Conservation (phyloP, 1,139 yeast species). For the Zygoascus sp. region DNA sequence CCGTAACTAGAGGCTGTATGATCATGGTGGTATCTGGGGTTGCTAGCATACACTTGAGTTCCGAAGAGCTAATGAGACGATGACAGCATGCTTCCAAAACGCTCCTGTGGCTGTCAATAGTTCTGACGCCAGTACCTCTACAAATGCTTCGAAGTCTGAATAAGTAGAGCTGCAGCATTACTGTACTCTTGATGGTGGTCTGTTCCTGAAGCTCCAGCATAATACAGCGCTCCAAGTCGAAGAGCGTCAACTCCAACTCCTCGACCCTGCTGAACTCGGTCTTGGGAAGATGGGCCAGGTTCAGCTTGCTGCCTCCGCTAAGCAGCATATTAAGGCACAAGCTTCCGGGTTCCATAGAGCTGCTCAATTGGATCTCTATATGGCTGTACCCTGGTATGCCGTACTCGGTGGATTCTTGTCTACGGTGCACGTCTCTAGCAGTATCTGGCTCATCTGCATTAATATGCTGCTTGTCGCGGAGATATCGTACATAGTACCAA, state of each 20-base stretch:
- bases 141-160: constrained; percentile 9
- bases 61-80: constrained; percentile 1
- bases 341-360: background rate
- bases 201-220: background rate
- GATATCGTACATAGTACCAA: constrained; percentile 1
- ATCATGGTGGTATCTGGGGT: background rate
- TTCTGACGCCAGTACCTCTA: constrained; percentile 1
- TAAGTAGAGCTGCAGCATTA: constrained; percentile 1
- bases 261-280: constrained; percentile 4
- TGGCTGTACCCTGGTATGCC: constrained; percentile 6
- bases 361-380: constrained; percentile 4
- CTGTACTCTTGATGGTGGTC: background rate
- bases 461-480: background rate
- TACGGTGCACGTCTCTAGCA: no score
- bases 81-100: constrained; percentile 4
- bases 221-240: constrained; percentile 6
- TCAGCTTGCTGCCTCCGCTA: constrained; percentile 5
- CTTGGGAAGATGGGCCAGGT: constrained; percentile 8
- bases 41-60: background rate
- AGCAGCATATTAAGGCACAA: constrained; percentile 5
- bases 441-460: background rate
- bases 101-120: background rate
- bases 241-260: constrained; percentile 1
- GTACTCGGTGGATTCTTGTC: constrained; percentile 3
- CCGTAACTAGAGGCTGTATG: constrained; percentile 5